Evolutionary conservation across 768 basidiomycete genomes (phyloP), one percentile per base, ranked within the genome.

Genomic region (Porpolomopsis calyptriformis): DNA sequence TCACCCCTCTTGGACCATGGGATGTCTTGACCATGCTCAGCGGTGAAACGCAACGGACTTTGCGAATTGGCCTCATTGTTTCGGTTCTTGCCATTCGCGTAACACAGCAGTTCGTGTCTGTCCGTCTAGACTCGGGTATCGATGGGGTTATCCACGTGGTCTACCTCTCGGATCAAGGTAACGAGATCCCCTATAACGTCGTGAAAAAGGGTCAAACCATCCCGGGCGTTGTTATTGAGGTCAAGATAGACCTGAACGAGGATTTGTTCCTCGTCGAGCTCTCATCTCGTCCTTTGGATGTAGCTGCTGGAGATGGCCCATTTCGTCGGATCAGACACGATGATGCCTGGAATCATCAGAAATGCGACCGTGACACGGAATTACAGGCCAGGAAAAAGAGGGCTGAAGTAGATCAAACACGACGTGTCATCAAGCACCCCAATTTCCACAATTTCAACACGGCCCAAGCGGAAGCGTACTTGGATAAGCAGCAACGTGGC

Each of bases 391-490:
- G 88, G 52, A 93, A 88, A 67, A 93, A 90, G 68, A 72, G 87
- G 39, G 80, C 86, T 1, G 85, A 90, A 57, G 82, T 78, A 7
- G 85, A 87, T 54, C 74, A 77, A 50, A 76, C 80, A 27, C 77
- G 89, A 49, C 73, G 94, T 20, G 80, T 94, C 44, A 88, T 99
- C 68, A 91, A 97, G 60, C 96, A 99, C 61, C 96, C 94, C 2
- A 92, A 94, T 63, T 99, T 97, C 77, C 87, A 93, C 60, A 90
- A 96, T 57, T 82, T 94, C 71, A 93, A 89, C 52, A 80, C 87
- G 5, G 68, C 74, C 11, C 85, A 96, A 53, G 93, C 96, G 1
- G 96, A 98, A 64, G 73, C 80, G 27, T 86, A 84, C 59, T 70
- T 99, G 49, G 85, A 89, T 53, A 82, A 82, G 53, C 87, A 90